Conservation (phyloP, 2,329 filamentous ascomycete species). For the Aureobasidium namibiae region DNA sequence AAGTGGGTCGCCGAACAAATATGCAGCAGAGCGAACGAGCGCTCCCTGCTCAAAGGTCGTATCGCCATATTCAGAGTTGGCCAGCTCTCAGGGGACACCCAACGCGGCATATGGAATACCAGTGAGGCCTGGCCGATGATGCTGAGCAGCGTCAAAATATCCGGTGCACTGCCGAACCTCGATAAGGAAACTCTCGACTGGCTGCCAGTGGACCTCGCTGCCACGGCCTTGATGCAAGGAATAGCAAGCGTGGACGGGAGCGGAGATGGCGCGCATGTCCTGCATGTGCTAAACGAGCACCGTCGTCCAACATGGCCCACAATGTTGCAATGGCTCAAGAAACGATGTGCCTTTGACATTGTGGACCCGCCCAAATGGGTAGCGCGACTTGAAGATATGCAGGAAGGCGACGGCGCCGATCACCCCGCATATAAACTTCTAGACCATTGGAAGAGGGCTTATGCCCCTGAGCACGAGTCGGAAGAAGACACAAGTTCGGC, state of each 20-base stretch:
- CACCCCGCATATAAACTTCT: constrained; percentile 42
- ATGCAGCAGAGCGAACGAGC: constrained; percentile 33
- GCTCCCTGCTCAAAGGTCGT: constrained; percentile 24
- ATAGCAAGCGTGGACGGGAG: constrained; percentile 19
- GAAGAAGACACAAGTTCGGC: constrained; percentile 1
- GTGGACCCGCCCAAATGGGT: constrained; percentile 37
- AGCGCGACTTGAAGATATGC: constrained; percentile 23
- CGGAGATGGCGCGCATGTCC: constrained; percentile 26
- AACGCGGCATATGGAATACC: constrained; percentile 40
- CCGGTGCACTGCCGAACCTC: constrained; percentile 34
- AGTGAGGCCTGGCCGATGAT: constrained; percentile 44
- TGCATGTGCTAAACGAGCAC: constrained; percentile 44
- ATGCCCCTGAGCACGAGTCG: constrained; percentile 20
- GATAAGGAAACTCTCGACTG: constrained; percentile 33
- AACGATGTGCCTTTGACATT: constrained; percentile 31
- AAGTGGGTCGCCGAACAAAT: constrained; percentile 53
- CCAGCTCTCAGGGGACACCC: constrained; percentile 38
- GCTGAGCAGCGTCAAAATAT: constrained; percentile 31
- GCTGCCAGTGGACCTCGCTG: constrained; percentile 41
- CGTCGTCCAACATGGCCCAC: constrained; percentile 36
- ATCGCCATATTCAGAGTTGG: constrained; percentile 40
- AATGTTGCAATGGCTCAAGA: constrained; percentile 39
- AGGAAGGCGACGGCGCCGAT: constrained; percentile 17
- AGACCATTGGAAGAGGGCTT: constrained; percentile 42
- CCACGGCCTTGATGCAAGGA: constrained; percentile 34